Evolutionary conservation across 192 early-diverging fungal species (phyloP).

Genomic region (Linnemannia zychae): DNA sequence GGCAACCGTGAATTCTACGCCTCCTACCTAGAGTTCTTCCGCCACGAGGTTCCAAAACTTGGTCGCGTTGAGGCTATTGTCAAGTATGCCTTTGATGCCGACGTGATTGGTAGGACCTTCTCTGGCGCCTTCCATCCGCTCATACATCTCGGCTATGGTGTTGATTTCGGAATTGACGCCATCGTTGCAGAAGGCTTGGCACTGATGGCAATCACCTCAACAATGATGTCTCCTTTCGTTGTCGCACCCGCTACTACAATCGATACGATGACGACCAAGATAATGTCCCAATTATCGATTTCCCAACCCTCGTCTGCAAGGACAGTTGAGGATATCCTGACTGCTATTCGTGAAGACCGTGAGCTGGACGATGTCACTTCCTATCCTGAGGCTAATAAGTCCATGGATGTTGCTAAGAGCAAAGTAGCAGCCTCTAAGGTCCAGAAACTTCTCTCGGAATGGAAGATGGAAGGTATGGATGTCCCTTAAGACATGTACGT

Average conservation of each 20-base stretch:
- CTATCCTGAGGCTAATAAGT: slow-evolving; percentile 3
- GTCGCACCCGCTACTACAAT: slow-evolving; percentile 7
- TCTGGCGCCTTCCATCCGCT: slow-evolving; percentile 70
- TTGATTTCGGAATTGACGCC: slow-evolving; percentile 70
- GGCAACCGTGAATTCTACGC: slow-evolving; percentile 59
- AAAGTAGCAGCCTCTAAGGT: slow-evolving; percentile 22
- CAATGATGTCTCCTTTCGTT: slow-evolving; percentile 26
- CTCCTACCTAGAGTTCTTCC: slow-evolving; percentile 65
- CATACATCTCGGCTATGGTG: slow-evolving; percentile 73
- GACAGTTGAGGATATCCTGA: slow-evolving; percentile 56
- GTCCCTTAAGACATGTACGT: neutral
- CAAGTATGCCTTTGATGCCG: slow-evolving; percentile 61
- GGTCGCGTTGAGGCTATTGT: slow-evolving; percentile 54
- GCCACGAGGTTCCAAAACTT: slow-evolving; percentile 53
- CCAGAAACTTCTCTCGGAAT: slow-evolving; percentile 53
- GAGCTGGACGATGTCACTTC: slow-evolving; percentile 28
- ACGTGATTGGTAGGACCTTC: slow-evolving; percentile 59
- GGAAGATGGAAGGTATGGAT: slow-evolving; percentile 47
- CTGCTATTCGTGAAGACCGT: slow-evolving; percentile 51
- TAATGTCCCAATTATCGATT: slow-evolving; percentile 27
- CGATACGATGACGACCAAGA: slow-evolving; percentile 8
- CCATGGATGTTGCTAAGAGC: slow-evolving; percentile 9
- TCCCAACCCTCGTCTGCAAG: neutral
- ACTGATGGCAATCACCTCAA: slow-evolving; percentile 59
- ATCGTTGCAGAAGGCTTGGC: slow-evolving; percentile 67